These are phyloP conservation scores for Polychaeton citri DNA, from an alignment of 2,329 filamentous ascomycete species.

Conservation along the genomic window DNA sequence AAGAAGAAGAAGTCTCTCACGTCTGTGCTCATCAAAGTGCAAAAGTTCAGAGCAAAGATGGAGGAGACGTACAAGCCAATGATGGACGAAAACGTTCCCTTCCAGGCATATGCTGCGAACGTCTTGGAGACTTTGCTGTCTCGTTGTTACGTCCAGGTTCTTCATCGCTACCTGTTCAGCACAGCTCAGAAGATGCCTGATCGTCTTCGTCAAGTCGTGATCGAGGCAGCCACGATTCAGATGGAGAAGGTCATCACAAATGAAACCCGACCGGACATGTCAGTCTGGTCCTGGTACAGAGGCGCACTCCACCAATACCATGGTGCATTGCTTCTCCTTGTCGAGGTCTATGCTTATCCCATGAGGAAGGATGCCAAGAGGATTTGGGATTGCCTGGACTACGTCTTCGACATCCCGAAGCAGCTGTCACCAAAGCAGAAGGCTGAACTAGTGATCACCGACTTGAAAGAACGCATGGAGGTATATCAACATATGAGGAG, in stretches of 20 bases:
- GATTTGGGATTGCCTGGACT: slow-evolving; percentile 61
- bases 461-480: slow-evolving; percentile 48
- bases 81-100: slow-evolving; percentile 44
- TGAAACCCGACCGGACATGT: slow-evolving; percentile 39
- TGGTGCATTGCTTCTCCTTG: slow-evolving; percentile 52
- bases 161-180: slow-evolving; percentile 53
- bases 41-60: slow-evolving; percentile 53
- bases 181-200: slow-evolving; percentile 41
- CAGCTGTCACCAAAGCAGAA: slow-evolving; percentile 43
- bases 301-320: slow-evolving; percentile 64
- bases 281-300: slow-evolving; percentile 54
- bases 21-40: slow-evolving; percentile 52
- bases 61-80: slow-evolving; percentile 52
- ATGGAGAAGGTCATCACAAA: slow-evolving; percentile 43
- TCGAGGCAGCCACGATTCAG: slow-evolving; percentile 44
- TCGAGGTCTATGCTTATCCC: slow-evolving; percentile 50
- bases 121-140: slow-evolving; percentile 52
- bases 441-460: slow-evolving; percentile 45
- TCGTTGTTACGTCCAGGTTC: slow-evolving; percentile 51
- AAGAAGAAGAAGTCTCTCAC: slow-evolving; percentile 48
- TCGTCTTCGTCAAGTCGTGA: slow-evolving; percentile 48
- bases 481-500: slow-evolving; percentile 48
- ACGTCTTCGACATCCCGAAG: slow-evolving; percentile 51
- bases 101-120: slow-evolving; percentile 50
- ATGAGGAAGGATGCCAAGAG: slow-evolving; percentile 46